Base-by-base conservation (phyloP, 208 protist genomes). In the Acanthamoeba lugdunensis region DNA sequence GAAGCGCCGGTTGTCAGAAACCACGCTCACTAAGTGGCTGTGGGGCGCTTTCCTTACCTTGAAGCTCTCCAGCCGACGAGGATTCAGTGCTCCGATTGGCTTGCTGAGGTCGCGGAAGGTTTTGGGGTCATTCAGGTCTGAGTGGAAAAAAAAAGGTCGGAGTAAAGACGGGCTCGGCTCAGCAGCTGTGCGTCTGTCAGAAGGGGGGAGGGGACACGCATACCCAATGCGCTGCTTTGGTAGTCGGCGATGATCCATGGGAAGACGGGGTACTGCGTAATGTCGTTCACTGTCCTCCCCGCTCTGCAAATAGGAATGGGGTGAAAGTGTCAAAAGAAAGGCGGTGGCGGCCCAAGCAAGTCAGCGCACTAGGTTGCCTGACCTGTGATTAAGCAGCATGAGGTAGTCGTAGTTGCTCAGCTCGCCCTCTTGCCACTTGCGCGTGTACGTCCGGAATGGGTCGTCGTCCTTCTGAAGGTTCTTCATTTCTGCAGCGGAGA, bases 201-300 rank as follows among this genome's bases (percentile, higher is more conserved):
- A 0, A 18, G 95, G 23, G 14, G n/a, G 33, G 2, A 56, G 52
- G 14, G 6, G 6, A 1, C 14, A 9, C 21, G n/a, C 52, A 28
- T 73, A 95, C 90, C 96, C 2, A 99, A 87, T 6, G 77, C 18
- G 1, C 45, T 30, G 2, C 95, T 96, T 2, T 95, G 96, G 94
- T 99, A 99, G 94, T 98, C 97, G 1, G 81, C 11, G 2, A 99
- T 79, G 21, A 99, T 97, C 98, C 98, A 99, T 3, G 98, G 98
- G 18, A 99, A 97, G 8, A 99, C 97, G 1, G 98, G 98, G 67
- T 99, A 96, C 92, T 97, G 96, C 8, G 95, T 96, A 4, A 98
- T 41, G 90, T 98, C 96, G 58, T 97, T 98, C 25, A 96, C 95
- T 2, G 95, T 95, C 25, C 97, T 67, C 48, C 95, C 97, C 23